Evolutionary conservation across 1,284 basidiomycete genomes (phyloP).

Genomic region (Abortiporus biennis): DNA sequence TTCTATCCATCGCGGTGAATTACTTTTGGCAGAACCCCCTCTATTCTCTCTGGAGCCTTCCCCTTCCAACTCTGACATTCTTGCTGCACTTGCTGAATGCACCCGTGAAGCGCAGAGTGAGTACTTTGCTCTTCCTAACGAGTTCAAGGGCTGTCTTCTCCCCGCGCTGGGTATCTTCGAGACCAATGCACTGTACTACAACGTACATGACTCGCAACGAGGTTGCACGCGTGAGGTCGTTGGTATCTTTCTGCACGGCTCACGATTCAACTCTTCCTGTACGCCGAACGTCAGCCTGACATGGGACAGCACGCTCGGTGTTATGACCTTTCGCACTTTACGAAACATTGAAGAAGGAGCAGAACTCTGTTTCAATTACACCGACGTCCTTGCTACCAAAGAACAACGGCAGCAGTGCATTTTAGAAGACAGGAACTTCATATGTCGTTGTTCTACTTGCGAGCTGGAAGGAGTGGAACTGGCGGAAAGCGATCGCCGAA

Average conservation of each 20-base stretch:
- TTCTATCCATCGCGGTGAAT: conserved; percentile 16
- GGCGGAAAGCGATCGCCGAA: conserved; percentile 16
- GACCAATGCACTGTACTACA: conserved; percentile 17
- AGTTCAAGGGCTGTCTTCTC: conserved; percentile 9
- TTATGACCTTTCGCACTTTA: conserved; percentile 20
- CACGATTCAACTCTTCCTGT: conserved; percentile 24
- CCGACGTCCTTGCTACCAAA: conserved; percentile 33
- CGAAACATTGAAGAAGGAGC: conserved; percentile 41
- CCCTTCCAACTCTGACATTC: conserved; percentile 14
- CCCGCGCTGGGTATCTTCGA: conserved; percentile 19
- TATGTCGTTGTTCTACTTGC: conserved; percentile 43
- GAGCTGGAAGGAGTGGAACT: conserved; percentile 13
- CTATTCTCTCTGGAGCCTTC: conserved; percentile 16
- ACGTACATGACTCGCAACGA: conserved; percentile 13
- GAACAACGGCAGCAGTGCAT: conserved; percentile 33
- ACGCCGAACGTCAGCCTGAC: conserved; percentile 21
- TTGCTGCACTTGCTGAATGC: conserved; percentile 14
- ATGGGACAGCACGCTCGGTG: conserved; percentile 14
- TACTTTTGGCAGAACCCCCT: conserved; percentile 21
- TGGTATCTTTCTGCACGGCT: conserved; percentile 17
- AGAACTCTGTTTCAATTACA: conserved; percentile 56
- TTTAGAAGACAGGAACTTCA: conserved; percentile 46
- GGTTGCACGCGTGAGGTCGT: conserved; percentile 4
- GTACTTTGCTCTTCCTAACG: conserved; percentile 18
- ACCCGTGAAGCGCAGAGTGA: conserved; percentile 16